Base-by-base conservation (phyloP, 345 rosid species). In the Anastatica hierochuntica region DNA sequence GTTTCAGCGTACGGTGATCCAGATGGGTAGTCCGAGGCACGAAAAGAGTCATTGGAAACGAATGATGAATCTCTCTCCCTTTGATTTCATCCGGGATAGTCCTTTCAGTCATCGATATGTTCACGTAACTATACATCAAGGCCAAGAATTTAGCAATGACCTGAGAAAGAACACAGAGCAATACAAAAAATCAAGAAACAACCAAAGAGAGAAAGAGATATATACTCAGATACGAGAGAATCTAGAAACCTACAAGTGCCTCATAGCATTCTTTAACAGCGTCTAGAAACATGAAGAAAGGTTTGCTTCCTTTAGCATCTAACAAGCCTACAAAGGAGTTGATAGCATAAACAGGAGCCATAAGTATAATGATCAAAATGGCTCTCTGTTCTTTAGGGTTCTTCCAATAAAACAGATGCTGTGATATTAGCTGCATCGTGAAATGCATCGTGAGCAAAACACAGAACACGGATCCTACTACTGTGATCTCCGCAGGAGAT, bases 71-170 rank as follows among this genome's bases (percentile, higher is more conserved):
- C 60, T 85, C 86, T 70, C 95, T 79, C 15, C 97, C 98, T 76
- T 92, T 92, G 66, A 81, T 67, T 56, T 64, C 90, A 70, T 88
- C 94, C 0, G 97, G 95, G 41, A 92, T 88, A 30, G 81, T 62
- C 46, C 62, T 68, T 37, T 58, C 79, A 35, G 76, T 88, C 36
- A 83, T 83, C 10, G 98, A 92, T 72, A 92, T 83, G 42, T 85
- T 83, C 64, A 92, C 64, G 70, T 84, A 88, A 52, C 95, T 83
- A 60, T 85, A 92, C 86, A 92, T 43, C 77, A 92, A 76, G 44
- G 83, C 86, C 82, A 88, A 62, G 67, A 92, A 88, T 69, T 85
- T 92, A 26, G 97, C 95, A 69, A 92, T 81, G 45, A 85, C 98
- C 98, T 92, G 77, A 58, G 62, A 40, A 63, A 40, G 14, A 53